Base-by-base conservation (phyloP, 768 basidiomycete species). In the Suillus occidentalis region DNA sequence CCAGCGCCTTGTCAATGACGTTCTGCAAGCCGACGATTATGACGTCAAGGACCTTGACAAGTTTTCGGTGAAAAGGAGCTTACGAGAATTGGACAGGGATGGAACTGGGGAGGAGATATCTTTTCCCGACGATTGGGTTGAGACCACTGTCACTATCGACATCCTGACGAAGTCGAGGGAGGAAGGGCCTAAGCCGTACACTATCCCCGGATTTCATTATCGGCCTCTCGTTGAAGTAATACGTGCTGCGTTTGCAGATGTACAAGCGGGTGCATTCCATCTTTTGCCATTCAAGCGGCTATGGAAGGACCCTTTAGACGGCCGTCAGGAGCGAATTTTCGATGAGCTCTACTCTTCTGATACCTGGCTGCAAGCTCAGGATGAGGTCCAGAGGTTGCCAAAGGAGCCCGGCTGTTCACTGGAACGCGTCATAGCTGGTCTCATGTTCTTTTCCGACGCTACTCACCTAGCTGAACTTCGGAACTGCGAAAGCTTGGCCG, bases 231-330 rank as follows among this genome's bases (percentile, higher is more conserved):
- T 66, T 2, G 55, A 63, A 1, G 67, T 72, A 1, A 65, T 74
- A 31, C 34, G 61, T 0, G 55, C 65, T 0, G 69, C 64, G 4
- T 68, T 71, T 20, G 2, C 60, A 1, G 65, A 71, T 7, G 39
- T 37, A 0, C 16, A 31, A 0, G 20, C 67, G 0, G 67, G 64
- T 31, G 12, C 20, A 9, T 72, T 76, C 50, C 72, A 76, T 63
- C 65, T 71, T 7, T 66, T 56, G 0, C 74, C 72, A 0, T 74
- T 72, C 68, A 68, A 69, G 22, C 65, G 65, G 2, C 61, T 63
- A 13, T 70, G 67, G 65, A 47, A 61, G 14, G 25, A 52, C 2
- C 65, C 63, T 0, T 20, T 61, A 16, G 59, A 45, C 28, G 67
- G 31, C 31, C 31, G 31, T 31, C 31, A 31, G 31, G 31, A 31